Conservation (phyloP, 2,329 filamentous ascomycete species). For the Xylariaceae sp. region DNA sequence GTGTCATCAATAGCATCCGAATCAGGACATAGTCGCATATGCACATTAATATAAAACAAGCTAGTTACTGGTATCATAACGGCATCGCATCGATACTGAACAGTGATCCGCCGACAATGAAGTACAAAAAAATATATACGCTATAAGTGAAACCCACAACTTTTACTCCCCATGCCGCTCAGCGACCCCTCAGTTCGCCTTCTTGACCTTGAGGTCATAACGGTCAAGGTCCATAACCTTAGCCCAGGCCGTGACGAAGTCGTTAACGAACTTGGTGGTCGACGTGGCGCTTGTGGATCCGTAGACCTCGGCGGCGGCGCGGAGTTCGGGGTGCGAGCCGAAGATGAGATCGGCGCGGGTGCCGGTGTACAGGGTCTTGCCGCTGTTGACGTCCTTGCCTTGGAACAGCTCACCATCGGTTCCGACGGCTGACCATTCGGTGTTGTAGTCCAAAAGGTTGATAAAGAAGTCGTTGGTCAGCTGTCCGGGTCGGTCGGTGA, state of each 20-base stretch:
- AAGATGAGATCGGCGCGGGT: conserved; percentile 67
- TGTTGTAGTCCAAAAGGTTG: conserved; percentile 66
- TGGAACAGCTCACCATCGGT: conserved; percentile 53
- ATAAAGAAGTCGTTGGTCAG: conserved; percentile 79
- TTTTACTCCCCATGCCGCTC: no score
- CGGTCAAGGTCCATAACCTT: conserved; percentile 73
- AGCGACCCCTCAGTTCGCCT: neutral
- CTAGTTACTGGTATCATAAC: no score
- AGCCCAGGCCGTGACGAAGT: conserved; percentile 66
- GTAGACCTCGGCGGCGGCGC: conserved; percentile 67
- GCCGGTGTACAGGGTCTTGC: conserved; percentile 62
- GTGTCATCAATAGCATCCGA: no score
- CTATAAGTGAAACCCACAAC: no score
- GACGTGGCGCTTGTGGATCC: conserved; percentile 48
- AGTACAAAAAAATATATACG: no score
- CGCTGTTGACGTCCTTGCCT: conserved; percentile 63
- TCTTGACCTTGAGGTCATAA: conserved; percentile 50
- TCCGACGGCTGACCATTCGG: conserved; percentile 55
- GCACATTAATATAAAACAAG: no score
- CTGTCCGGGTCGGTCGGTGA: conserved; percentile 62
- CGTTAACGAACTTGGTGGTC: conserved; percentile 60
- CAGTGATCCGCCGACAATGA: no score
- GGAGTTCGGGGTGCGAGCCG: conserved; percentile 67
- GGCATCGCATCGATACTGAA: no score
- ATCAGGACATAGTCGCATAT: no score